A percentile compares a stretch with the other conserved stretches of the same genome.
These are phyloP conservation scores for Scedosporium dehoogii DNA, from an alignment of 2,329 filamentous ascomycete species.

Conservation along the genomic window DNA sequence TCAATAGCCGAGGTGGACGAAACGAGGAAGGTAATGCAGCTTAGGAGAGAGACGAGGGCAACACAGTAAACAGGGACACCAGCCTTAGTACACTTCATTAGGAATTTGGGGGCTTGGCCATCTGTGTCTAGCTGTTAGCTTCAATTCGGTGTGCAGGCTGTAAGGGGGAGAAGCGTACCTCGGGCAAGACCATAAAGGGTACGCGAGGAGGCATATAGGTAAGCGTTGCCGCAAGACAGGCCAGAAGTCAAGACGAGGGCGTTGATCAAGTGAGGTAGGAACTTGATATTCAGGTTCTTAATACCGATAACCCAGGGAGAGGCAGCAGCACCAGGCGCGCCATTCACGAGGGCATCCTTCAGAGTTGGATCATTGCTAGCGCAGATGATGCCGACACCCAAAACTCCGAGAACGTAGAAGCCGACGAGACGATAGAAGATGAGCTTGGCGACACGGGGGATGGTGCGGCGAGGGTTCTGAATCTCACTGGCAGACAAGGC, in stretches of 20 bases:
- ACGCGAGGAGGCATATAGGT: constrained; percentile 40
- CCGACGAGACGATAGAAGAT: constrained; percentile 63
- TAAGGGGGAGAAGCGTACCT: constrained; percentile 24
- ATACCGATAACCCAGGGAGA: too few relatives aligned
- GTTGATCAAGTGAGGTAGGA: too few relatives aligned
- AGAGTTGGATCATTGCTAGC: constrained; percentile 40
- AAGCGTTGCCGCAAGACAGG: constrained; percentile 39
- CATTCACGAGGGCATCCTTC: constrained; percentile 18
- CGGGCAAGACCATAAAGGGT: constrained; percentile 40
- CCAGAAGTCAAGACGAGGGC: constrained; percentile 16
- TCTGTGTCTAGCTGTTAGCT: too few relatives aligned
- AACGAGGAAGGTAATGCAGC: constrained; percentile 42
- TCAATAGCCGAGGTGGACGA: constrained; percentile 35
- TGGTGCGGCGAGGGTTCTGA: constrained; percentile 52
- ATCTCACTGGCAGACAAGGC: constrained; percentile 46
- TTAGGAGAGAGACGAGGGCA: constrained; percentile 39
- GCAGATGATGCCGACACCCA: constrained; percentile 41
- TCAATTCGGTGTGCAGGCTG: too few relatives aligned
- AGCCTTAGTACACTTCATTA: too few relatives aligned
- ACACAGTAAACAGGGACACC: too few relatives aligned
- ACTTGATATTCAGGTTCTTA: too few relatives aligned
- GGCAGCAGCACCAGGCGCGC: too few relatives aligned
- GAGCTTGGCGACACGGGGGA: constrained; percentile 62
- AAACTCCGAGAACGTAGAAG: constrained; percentile 62
- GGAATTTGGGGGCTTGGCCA: too few relatives aligned